Evolutionary conservation across 331 rosid species (phyloP), one percentile per base, ranked within the genome.

Genomic region (Pyracantha coccinea): DNA sequence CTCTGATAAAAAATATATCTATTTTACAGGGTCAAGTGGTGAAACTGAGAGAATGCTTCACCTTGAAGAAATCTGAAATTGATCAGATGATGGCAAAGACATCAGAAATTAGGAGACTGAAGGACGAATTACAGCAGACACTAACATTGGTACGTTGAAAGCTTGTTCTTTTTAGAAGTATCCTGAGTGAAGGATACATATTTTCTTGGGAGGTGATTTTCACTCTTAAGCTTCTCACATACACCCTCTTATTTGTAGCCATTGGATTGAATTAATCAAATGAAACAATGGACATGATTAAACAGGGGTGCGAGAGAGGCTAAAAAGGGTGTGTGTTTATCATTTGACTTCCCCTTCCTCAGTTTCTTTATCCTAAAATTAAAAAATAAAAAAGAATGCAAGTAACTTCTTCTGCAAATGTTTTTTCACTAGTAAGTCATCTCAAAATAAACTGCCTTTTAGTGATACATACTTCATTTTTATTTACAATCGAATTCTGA

Each of bases 101-200:
- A 23, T 75, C 91, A 29, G 93, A 92, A 84, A 87, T 87, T 71
- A 85, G 87, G 76, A 83, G 87, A 82, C 73, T 77, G 95, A 88
- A 85, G 87, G 90, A 85, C 38, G 83, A 75, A 52, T 77, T 90
- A 84, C 84, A 81, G 67, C 85, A 78, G 72, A 82, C 82, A 55
- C 77, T 90, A 81, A 60, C 95, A 60, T 61, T 20, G 99, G 99
- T 94, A 88, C 47, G 86, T 82, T 79, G 12, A 66, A 35, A 15
- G 54, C 59, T 79, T 16, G 7, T 53, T 27, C 20, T 38, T 64
- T 47, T n/a, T 7, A 25, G 19, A 63, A 41, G 16, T 25, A 4
- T 19, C 20, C 28, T 41, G 71, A 76, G 14, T 68, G 28, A 44
- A 67, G 75, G 68, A 7, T 28, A 4, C 12, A 29, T 7, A 28